Evolutionary conservation across 23 red algal species (phyloP), one percentile per base, ranked within the genome.

Genomic region (Gracilaria domingensis): DNA sequence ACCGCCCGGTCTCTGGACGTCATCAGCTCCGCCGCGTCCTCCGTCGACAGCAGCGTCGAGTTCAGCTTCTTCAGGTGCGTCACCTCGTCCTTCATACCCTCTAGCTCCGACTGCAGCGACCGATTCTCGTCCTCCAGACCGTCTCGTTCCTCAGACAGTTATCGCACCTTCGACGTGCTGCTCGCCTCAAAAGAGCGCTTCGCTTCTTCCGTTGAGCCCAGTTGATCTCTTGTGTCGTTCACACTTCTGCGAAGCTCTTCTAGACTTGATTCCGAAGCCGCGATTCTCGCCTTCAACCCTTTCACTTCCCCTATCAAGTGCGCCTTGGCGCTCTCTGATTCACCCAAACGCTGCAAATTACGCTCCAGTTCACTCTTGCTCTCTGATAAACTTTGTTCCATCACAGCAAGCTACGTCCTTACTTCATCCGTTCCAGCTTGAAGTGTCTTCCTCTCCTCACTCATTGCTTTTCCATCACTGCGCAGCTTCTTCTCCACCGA

Each of bases 81-180:
- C 9, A 71, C 66, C 28, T 71, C 66, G 11, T 32, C 37, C 4
- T 38, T 40, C 8, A 40, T 21, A 38, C 28, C 66, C 16, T 71
- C 66, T 12, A 71, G 66, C 28, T 71, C 37, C 28, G 66, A 8
- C 60, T 69, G 58, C 82, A 85, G 64, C 24, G 57, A 64, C 8
- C 30, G 54, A 49, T 64, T 69, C 28, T 85, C n/a, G n/a, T n/a
- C n/a, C n/a, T n/a, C n/a, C n/a, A n/a, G n/a, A n/a, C n/a, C n/a
- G n/a, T n/a, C n/a, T 21, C 33, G 4, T 40, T 39, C 30, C 11
- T 71, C 29, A 39, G 66, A 71, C 14, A 71, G 37, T 3, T 36
- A 2, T 20, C 66, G 33, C 20, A 40, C 12, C 7, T 12, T 20
- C 6, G 66, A 71, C 38, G 66, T 32, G 28, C 38, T 32, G 6